A percentile compares a stretch with the other conserved stretches of the same genome.
Evolutionary conservation across 305 asterid genomes (phyloP).

Genomic region (Fraxinus greggii): DNA sequence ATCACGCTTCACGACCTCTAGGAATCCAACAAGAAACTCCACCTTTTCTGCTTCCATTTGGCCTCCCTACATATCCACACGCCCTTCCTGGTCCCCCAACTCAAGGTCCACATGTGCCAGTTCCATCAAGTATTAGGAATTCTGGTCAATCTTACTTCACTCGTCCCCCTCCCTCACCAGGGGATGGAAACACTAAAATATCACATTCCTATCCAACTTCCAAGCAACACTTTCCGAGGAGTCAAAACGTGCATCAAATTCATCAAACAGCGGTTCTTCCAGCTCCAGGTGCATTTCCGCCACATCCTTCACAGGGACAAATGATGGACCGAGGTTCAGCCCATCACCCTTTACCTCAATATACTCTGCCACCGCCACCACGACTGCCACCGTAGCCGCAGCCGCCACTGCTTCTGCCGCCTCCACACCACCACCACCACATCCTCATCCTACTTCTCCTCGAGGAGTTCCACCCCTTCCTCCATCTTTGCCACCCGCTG

Average conservation of each 20-base stretch:
- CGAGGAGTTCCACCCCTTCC: slow-evolving; percentile 57
- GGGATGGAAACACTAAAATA: slow-evolving; percentile 37
- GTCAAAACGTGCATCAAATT: slow-evolving; percentile 39
- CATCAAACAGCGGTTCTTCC: slow-evolving; percentile 36
- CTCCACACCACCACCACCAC: slow-evolving; percentile 21
- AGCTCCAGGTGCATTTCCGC: slow-evolving; percentile 37
- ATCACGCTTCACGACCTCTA: slow-evolving; percentile 34
- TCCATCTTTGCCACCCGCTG: slow-evolving; percentile 51
- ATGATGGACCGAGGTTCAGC: slow-evolving; percentile 36
- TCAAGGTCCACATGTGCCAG: slow-evolving; percentile 33
- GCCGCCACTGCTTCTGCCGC: slow-evolving; percentile 16
- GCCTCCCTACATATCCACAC: slow-evolving; percentile 36
- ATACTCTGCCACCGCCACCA: slow-evolving; percentile 31
- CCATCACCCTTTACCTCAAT: slow-evolving; percentile 37
- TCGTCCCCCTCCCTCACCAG: slow-evolving; percentile 40
- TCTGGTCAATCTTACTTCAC: slow-evolving; percentile 42
- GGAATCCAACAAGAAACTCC: slow-evolving; percentile 42
- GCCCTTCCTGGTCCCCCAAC: slow-evolving; percentile 33
- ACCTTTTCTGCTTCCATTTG: slow-evolving; percentile 34
- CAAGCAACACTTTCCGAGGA: slow-evolving; percentile 49
- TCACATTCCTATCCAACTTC: slow-evolving; percentile 37
- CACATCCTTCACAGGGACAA: slow-evolving; percentile 47
- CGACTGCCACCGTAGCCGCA: slow-evolving; percentile 26
- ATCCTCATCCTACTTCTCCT: slow-evolving; percentile 38
- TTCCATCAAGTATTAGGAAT: slow-evolving; percentile 36